Conservation (phyloP, 176 grass and related monocot genomes). For the Phoenix roebelenii region DNA sequence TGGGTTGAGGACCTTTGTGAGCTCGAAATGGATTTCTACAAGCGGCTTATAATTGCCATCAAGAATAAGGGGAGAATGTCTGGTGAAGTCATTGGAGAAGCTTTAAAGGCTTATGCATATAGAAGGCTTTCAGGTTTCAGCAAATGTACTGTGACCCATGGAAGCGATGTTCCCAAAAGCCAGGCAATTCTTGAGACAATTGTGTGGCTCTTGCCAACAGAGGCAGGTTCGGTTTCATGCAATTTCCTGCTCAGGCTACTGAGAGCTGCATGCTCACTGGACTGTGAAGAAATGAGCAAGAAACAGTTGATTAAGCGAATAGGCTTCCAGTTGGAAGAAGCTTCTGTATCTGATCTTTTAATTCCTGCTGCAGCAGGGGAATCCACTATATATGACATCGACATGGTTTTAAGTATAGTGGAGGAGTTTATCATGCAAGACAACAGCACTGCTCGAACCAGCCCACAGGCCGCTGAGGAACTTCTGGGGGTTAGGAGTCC, state of each 20-base stretch:
- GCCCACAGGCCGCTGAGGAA: constrained; percentile 41
- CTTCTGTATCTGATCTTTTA: constrained; percentile 75
- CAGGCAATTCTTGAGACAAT: constrained; percentile 50
- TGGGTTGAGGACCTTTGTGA: constrained; percentile 97
- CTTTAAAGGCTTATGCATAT: constrained; percentile 71
- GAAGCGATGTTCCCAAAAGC: constrained; percentile 37
- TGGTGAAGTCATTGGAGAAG: constrained; percentile 58
- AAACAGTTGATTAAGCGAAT: constrained; percentile 55
- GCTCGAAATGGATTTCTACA: constrained; percentile 86
- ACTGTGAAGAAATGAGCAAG: constrained; percentile 32
- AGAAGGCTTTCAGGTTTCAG: constrained; percentile 51
- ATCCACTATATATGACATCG: constrained; percentile 37
- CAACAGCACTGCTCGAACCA: constrained; percentile 14
- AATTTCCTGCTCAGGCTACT: constrained; percentile 84
- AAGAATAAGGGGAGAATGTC: constrained; percentile 48
- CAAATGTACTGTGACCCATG: constrained; percentile 42
- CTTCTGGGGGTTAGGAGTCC: constrained; percentile 53
- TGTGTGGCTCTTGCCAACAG: constrained; percentile 47
- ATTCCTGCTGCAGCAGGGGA: constrained; percentile 32
- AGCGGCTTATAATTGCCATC: constrained; percentile 51
- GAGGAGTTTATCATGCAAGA: constrained; percentile 56
- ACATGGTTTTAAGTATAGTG: constrained; percentile 54
- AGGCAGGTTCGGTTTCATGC: constrained; percentile 66
- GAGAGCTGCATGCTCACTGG: constrained; percentile 61
- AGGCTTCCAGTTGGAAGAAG: constrained; percentile 65